Conservation (phyloP, 495 filamentous ascomycete genomes). For the Xylaria intraflava region DNA sequence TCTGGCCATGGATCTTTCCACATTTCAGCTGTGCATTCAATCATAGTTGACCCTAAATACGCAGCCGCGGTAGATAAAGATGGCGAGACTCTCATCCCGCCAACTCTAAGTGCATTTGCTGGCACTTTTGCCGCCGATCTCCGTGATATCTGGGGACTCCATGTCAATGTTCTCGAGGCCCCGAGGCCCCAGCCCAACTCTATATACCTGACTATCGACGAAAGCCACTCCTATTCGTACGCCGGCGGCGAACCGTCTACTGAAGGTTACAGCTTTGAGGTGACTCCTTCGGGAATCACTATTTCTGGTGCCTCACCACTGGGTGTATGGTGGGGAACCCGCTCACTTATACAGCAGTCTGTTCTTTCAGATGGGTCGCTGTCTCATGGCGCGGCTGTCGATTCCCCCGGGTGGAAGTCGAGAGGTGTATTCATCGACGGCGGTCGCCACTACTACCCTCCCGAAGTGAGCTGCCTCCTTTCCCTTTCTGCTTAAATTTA, state of each 20-base stretch:
- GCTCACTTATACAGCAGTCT: conserved; percentile 43
- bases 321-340: conserved; percentile 48
- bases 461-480: conserved; percentile 18
- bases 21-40: conserved; percentile 25
- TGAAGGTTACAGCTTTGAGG: conserved; percentile 42
- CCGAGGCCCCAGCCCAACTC: conserved; percentile 17
- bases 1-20: conserved; percentile 22
- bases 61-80: conserved; percentile 27
- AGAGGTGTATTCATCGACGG: conserved; percentile 46
- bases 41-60: conserved; percentile 40
- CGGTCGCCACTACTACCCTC: conserved; percentile 45
- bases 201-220: conserved; percentile 41
- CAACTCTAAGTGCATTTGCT: conserved; percentile 38
- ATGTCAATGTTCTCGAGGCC: conserved; percentile 21
- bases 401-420: conserved; percentile 44
- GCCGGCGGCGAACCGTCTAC: conserved; percentile 36
- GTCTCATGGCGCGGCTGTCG: conserved; percentile 32
- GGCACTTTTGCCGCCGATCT: conserved; percentile 38
- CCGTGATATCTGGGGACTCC: conserved; percentile 19
- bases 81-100: conserved; percentile 45
- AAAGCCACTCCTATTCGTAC: conserved; percentile 35
- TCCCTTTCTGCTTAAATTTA: background rate
- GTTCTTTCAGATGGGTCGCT: conserved; percentile 29
- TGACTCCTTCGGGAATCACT: conserved; percentile 31
- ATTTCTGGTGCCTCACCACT: conserved; percentile 46